These are phyloP conservation scores for Coprinopsis sp. DNA, from an alignment of 768 basidiomycete genomes.

Conservation along the genomic window DNA sequence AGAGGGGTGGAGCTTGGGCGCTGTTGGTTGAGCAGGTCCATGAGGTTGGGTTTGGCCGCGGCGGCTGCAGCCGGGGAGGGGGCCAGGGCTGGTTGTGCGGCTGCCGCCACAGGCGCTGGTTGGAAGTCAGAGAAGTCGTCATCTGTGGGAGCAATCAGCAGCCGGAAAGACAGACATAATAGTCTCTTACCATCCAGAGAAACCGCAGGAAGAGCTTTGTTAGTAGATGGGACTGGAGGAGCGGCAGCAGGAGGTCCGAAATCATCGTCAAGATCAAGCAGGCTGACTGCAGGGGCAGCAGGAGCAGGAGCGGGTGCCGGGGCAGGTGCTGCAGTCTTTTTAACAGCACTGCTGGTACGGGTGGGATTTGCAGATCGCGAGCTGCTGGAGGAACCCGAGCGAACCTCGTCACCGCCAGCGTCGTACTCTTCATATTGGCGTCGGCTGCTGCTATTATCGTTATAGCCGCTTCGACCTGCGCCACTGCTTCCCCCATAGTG, in stretches of 20 bases:
- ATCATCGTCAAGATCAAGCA: slow-evolving; percentile 72
- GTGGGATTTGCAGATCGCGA: slow-evolving; percentile 23
- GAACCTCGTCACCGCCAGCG: slow-evolving; percentile 84
- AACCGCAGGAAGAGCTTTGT: slow-evolving; percentile 53
- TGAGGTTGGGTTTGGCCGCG: slow-evolving; percentile 37
- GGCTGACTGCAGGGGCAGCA: slow-evolving; percentile 53
- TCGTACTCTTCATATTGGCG: slow-evolving; percentile 90
- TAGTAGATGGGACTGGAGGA: slow-evolving; percentile 28
- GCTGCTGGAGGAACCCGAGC: slow-evolving; percentile 29
- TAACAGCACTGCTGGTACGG: slow-evolving; percentile 26
- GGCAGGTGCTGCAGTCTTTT: slow-evolving; percentile 34
- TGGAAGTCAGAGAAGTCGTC: slow-evolving; percentile 89
- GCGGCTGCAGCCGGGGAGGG: slow-evolving; percentile 29
- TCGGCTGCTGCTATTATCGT: slow-evolving; percentile 43
- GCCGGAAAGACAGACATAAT: neutral
- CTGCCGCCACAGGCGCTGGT: slow-evolving; percentile 50
- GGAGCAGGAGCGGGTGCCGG: slow-evolving; percentile 39
- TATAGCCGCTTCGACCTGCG: slow-evolving; percentile 39
- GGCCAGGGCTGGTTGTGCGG: slow-evolving; percentile 28
- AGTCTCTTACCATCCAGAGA: slow-evolving; percentile 38
- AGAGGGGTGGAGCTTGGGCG: slow-evolving; percentile 29
- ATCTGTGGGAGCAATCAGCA: slow-evolving; percentile 33
- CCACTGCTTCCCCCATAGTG: slow-evolving; percentile 38
- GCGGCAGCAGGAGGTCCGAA: slow-evolving; percentile 30
- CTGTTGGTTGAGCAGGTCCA: slow-evolving; percentile 43